Conservation (phyloP, 2,329 filamentous ascomycete species). For the Apiospora rasikravindrae region DNA sequence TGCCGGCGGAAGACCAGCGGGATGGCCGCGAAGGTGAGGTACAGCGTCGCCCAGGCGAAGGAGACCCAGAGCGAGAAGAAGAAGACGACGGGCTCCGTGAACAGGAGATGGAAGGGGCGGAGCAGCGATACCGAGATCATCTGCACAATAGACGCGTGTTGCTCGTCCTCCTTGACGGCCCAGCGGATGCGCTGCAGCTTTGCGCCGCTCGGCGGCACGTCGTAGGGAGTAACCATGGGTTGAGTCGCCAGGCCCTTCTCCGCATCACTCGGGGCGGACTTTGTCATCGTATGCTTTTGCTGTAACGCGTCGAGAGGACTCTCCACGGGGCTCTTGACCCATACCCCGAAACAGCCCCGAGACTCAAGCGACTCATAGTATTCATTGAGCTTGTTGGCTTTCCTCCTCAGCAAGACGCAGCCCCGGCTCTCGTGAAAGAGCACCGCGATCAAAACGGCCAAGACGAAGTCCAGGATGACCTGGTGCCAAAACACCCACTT, state of each 20-base stretch:
- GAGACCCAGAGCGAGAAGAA: slow-evolving; percentile 89
- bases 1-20: slow-evolving; percentile 75
- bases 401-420: slow-evolving; percentile 77
- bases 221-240: neutral
- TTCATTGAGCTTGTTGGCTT: slow-evolving; percentile 73
- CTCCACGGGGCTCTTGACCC: slow-evolving; percentile 34
- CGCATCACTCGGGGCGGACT: neutral
- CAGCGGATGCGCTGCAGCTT: slow-evolving; percentile 69
- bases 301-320: neutral
- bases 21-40: slow-evolving; percentile 81
- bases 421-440: slow-evolving; percentile 85
- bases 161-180: slow-evolving; percentile 81
- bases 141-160: slow-evolving; percentile 68
- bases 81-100: slow-evolving; percentile 80
- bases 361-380: slow-evolving; percentile 80
- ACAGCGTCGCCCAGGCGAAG: slow-evolving; percentile 89
- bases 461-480: slow-evolving; percentile 67
- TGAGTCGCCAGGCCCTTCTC: slow-evolving; percentile 26
- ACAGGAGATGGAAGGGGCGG: slow-evolving; percentile 77
- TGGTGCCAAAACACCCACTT: slow-evolving; percentile 92
- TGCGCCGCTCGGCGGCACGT: neutral
- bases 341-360: slow-evolving; percentile 61
- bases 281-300: neutral
- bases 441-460: slow-evolving; percentile 68
- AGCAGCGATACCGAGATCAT: slow-evolving; percentile 78